Conservation (phyloP, 345 rosid genomes). For the Brassica juncea region DNA sequence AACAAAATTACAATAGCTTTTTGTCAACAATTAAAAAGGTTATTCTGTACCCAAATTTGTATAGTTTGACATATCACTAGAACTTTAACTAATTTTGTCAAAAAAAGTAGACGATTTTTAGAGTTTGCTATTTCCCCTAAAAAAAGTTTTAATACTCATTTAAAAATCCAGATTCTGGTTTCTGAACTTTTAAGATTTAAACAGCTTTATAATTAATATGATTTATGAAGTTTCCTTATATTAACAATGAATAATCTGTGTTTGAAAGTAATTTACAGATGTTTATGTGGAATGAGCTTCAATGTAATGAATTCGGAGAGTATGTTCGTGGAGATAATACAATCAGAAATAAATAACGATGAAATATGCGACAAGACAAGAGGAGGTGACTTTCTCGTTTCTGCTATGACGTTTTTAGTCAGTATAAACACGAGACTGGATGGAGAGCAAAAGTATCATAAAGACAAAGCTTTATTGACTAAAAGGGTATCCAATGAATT, state of each 20-base stretch:
- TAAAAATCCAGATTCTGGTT: not conserved
- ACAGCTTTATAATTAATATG: not conserved
- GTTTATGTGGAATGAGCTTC: not conserved
- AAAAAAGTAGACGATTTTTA: not conserved
- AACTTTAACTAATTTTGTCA: not conserved
- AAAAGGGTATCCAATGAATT: conserved; percentile 1
- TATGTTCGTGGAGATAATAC: not conserved
- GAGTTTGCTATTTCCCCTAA: not conserved
- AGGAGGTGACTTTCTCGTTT: not conserved
- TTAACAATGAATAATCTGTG: not conserved
- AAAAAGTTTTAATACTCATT: not conserved
- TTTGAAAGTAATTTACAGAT: not conserved
- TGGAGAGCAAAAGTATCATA: not conserved
- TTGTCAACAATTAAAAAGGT: not conserved
- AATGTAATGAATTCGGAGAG: not conserved
- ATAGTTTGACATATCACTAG: not conserved
- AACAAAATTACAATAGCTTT: not conserved
- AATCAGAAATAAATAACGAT: not conserved
- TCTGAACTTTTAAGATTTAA: not conserved
- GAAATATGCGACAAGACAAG: not conserved
- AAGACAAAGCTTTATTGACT: not conserved
- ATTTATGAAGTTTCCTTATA: not conserved
- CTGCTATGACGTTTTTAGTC: not conserved
- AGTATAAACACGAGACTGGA: not conserved
- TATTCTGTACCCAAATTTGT: not conserved